Base-by-base conservation (phyloP, 2,329 filamentous ascomycete genomes). In the Sporothrix humicola region DNA sequence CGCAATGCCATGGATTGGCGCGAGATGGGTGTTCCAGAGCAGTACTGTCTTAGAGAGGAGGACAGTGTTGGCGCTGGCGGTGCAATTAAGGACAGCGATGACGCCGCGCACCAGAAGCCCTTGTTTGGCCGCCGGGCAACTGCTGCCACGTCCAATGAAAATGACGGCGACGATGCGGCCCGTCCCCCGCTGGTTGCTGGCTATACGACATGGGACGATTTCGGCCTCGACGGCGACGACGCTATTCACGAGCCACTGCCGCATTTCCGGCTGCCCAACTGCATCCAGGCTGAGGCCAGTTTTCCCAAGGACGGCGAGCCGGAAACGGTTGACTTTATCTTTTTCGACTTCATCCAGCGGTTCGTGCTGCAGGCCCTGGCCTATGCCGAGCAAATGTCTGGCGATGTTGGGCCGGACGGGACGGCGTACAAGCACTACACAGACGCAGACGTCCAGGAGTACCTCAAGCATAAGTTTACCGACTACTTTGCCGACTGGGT, bases 171-270 rank as follows among this genome's bases (percentile, higher is more conserved):
- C 6, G 76, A 76, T n/a, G 77, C 78, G 5, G 73, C 77, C 37
- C 76, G 79, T 59, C 83, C 84, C 3, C 80, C 83, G 58, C 83
- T 92, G 0, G 85, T 87, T 13, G 79, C 84, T 0, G 96, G 96
- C 1, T 98, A 98, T 83, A 98, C 93, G 0, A 99, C 96, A 12
- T 86, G 87, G 72, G 96, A 99, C 79, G 95, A 97, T 78, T 88
- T 90, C 5, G 94, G 95, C 68, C 82, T 83, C 3, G 93, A 97
- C 77, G 96, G 96, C 58, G 96, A 99, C 79, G 96, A 99, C 79
- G 97, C 95, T 0, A 81, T 97, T 1, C 96, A 98, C 81, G 85
- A 88, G 17, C 85, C 88, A 0, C 90, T 98, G 76, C 85, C 87
- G 46, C 94, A 93, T 80, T 95, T 95, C 82, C 81, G 83, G 1